Evolutionary conservation across 2,329 filamentous ascomycete genomes (phyloP).

Genomic region (Trichophaea hybrida): DNA sequence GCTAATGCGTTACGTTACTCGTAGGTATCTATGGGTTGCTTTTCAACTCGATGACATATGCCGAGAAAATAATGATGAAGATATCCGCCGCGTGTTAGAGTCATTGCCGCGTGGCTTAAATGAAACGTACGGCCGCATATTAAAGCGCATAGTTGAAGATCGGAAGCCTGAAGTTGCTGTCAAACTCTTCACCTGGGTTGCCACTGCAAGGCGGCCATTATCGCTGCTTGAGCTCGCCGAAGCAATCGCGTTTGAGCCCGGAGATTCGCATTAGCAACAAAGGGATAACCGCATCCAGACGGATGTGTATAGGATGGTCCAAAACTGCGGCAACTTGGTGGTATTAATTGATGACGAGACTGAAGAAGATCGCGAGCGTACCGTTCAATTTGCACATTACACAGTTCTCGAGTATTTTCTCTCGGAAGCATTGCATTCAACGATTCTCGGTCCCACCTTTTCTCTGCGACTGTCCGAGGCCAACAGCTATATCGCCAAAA

Average conservation of each 20-base stretch:
- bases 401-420: slow-evolving; percentile 23
- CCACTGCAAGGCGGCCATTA: slow-evolving; percentile 29
- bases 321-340: slow-evolving; percentile 30
- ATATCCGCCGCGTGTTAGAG: slow-evolving; percentile 28
- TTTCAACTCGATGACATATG: slow-evolving; percentile 32
- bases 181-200: slow-evolving; percentile 30
- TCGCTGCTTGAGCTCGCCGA: slow-evolving; percentile 32
- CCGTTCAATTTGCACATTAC: slow-evolving; percentile 31
- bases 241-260: slow-evolving; percentile 31
- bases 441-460: slow-evolving; percentile 18
- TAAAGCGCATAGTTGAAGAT: slow-evolving; percentile 26
- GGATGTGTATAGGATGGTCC: slow-evolving; percentile 26
- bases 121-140: slow-evolving; percentile 28
- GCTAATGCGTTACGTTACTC: background rate
- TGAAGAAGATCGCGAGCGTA: slow-evolving; percentile 7
- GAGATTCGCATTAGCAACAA: slow-evolving; percentile 23
- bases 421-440: slow-evolving; percentile 26
- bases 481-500: slow-evolving; percentile 29
- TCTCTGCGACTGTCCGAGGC: slow-evolving; percentile 26
- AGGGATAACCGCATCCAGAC: slow-evolving; percentile 25
- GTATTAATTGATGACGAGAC: slow-evolving; percentile 29
- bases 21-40: slow-evolving; percentile 34
- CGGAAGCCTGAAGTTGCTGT: slow-evolving; percentile 19
- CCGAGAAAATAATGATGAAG: slow-evolving; percentile 28
- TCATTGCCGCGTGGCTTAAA: slow-evolving; percentile 29